Evolutionary conservation across 768 basidiomycete species (phyloP).

Genomic region (Melanogaster broomeanus): DNA sequence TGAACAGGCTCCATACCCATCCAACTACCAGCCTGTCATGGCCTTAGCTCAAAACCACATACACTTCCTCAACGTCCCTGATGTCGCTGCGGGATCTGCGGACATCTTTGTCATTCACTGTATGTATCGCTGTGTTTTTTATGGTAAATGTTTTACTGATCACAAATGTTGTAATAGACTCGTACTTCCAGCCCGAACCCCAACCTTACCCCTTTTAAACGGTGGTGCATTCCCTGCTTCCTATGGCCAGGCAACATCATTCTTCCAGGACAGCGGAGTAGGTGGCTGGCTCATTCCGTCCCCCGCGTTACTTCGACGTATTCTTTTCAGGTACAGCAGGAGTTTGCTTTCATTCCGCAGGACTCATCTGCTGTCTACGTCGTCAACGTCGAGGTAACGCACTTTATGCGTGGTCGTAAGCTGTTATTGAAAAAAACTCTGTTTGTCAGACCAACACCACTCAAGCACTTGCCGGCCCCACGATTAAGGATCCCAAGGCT

Average conservation of each 20-base stretch:
- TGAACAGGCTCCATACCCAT: conserved; percentile 55
- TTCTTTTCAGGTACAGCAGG: conserved; percentile 56
- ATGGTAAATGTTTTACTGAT: not conserved
- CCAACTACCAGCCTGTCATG: conserved; percentile 70
- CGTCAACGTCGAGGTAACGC: conserved; percentile 62
- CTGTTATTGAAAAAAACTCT: conserved; percentile 7
- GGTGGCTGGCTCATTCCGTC: conserved; percentile 15
- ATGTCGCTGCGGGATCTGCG: conserved; percentile 63
- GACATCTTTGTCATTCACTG: conserved; percentile 90
- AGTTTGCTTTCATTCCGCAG: conserved; percentile 78
- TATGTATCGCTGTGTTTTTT: conserved; percentile 36
- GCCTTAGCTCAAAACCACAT: conserved; percentile 87
- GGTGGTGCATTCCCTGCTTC: conserved; percentile 63
- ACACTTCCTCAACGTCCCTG: conserved; percentile 76
- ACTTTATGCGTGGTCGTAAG: not conserved
- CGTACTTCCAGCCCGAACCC: conserved; percentile 74
- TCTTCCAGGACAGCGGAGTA: conserved; percentile 61
- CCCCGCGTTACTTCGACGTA: not conserved
- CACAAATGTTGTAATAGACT: conserved; percentile 44
- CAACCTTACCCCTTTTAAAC: conserved; percentile 53
- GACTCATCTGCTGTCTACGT: conserved; percentile 75
- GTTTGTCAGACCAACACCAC: conserved; percentile 60
- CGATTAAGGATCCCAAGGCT: conserved; percentile 57
- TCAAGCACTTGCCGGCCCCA: conserved; percentile 57
- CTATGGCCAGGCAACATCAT: conserved; percentile 68